These are phyloP conservation scores for Aspergillus phoenicis DNA, from an alignment of 2,329 filamentous ascomycete species.

Conservation along the genomic window DNA sequence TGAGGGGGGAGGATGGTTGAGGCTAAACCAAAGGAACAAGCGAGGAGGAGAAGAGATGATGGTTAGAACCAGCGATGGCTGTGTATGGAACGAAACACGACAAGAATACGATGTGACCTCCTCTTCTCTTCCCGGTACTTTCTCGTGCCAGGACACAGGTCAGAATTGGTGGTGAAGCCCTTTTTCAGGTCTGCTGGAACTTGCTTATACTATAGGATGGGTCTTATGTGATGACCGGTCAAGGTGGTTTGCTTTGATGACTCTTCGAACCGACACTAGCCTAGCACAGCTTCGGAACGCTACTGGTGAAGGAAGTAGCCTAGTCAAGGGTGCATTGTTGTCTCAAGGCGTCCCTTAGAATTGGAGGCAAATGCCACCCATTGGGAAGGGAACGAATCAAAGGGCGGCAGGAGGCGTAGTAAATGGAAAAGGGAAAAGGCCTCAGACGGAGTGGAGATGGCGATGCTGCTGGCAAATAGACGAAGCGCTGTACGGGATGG, in stretches of 20 bases:
- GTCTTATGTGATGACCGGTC: not conserved
- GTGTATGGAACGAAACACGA: not conserved
- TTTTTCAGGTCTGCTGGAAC: not conserved
- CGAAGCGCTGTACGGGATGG: conserved; percentile 8
- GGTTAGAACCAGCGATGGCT: not conserved
- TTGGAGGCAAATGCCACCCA: conserved; percentile 10
- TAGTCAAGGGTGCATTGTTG: conserved; percentile 3
- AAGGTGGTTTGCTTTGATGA: too few relatives aligned
- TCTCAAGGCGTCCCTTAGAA: conserved; percentile 2
- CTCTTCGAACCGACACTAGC: not conserved
- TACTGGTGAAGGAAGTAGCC: not conserved
- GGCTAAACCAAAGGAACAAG: not conserved
- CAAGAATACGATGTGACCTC: too few relatives aligned
- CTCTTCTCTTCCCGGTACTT: too few relatives aligned
- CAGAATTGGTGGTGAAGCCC: too few relatives aligned
- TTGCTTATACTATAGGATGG: not conserved
- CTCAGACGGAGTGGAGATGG: conserved; percentile 18
- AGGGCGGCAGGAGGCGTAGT: not conserved
- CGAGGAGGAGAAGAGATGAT: not conserved
- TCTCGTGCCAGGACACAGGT: too few relatives aligned
- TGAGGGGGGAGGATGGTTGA: not conserved
- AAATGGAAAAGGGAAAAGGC: conserved; percentile 13
- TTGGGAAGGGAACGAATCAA: conserved; percentile 6
- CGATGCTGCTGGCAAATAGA: conserved; percentile 17
- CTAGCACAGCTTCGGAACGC: not conserved